Evolutionary conservation across 192 early-diverging fungal genomes (phyloP), one percentile per base, ranked within the genome.

Genomic region (Podila minutissima): DNA sequence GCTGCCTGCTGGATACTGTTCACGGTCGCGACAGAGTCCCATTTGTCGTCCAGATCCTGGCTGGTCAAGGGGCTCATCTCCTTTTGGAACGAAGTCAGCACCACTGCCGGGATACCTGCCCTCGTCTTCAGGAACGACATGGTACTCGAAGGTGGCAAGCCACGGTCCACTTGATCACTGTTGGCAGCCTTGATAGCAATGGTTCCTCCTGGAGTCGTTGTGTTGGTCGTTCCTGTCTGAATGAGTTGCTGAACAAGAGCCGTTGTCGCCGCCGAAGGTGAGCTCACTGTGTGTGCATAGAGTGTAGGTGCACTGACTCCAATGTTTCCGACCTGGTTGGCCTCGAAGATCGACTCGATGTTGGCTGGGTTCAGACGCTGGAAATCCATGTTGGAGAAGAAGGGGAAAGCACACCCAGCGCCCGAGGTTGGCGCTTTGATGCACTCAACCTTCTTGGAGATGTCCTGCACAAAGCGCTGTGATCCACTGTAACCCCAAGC

Each of bases 401-500:
- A 96, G 20, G 95, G 95, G 22, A 83, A 85, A 0, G 73, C 59
- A 62, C 95, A 96, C 20, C 79, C 85, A 33, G 87, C 74, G 28
- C 76, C 66, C 12, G 82, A 58, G 10, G 64, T 59, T 13, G 85
- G 61, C 3, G 72, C 65, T 59, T 85, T 87, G 10, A 79, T 71
- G 76, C 95, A 96, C 32, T 68, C 55, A 64, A 92, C 87, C 6
- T 84, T 83, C 6, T 62, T 71, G 12, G 75, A 73, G 31, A 96
- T 89, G 71, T 95, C 94, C 38, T 93, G 60, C 5, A 94, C 93
- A 79, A 96, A 96, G 38, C 94, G 82, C 72, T 93, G 88, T 4
- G 95, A 96, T n/a, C 95, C 95, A 46, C 91, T 86, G 74, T 88
- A 92, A 33, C 89, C 92, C 88, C 90, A 96, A 31, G 89, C 62